Evolutionary conservation across 208 protist species (phyloP).

Genomic region (Angomonas deanei): DNA sequence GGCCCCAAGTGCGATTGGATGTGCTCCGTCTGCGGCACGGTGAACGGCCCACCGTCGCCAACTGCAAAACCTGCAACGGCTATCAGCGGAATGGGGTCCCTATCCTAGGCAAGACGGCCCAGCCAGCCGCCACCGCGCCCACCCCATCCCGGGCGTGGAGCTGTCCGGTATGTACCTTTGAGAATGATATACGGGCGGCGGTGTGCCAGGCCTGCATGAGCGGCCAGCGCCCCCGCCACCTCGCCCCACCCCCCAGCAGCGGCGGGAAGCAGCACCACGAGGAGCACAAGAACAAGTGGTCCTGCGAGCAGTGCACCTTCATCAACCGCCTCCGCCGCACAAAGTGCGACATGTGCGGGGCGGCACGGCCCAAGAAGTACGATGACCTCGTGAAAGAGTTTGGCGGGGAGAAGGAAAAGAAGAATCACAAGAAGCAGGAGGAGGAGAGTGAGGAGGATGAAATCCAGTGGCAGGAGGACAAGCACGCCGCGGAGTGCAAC

Average conservation of each 20-base stretch:
- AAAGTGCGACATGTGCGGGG: constrained; percentile 76
- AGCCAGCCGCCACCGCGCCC: not conserved
- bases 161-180: constrained; percentile 76
- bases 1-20: constrained; percentile 28
- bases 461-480: constrained; percentile 77
- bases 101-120: not conserved
- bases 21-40: constrained; percentile 59
- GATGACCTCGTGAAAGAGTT: constrained; percentile 10
- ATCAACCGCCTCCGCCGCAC: constrained; percentile 34
- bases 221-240: constrained; percentile 61
- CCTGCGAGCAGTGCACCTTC: constrained; percentile 70
- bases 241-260: constrained; percentile 11
- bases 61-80: constrained; percentile 54
- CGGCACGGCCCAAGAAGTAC: constrained; percentile 36
- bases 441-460: constrained; percentile 62
- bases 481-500: constrained; percentile 57
- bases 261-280: not conserved
- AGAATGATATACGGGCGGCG: constrained; percentile 43
- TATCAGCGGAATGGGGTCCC: constrained; percentile 67
- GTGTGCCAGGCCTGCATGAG: constrained; percentile 70
- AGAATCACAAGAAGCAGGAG: constrained; percentile 22
- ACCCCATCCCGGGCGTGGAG: constrained; percentile 32
- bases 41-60: constrained; percentile 29
- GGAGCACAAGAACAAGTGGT: constrained; percentile 21
- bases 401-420: constrained; percentile 14